phyloP scores from a whole-genome alignment of 768 basidiomycete genomes.

The Artomyces pyxidatus region DNA sequence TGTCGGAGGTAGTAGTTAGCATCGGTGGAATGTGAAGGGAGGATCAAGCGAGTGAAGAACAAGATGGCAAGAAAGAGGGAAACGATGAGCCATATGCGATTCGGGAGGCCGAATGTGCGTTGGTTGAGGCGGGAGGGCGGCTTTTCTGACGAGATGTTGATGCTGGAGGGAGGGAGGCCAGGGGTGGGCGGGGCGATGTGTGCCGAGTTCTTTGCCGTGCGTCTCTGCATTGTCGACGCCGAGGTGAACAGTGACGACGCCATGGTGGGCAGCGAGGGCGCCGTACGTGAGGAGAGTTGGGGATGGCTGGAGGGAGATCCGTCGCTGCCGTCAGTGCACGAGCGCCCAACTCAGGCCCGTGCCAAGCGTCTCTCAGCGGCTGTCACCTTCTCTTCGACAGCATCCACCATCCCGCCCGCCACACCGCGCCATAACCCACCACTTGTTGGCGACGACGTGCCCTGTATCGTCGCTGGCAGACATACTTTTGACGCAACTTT shows the following conservation, averaged over 20 bases:
- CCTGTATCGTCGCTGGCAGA: no score
- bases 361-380: no score
- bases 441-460: no score
- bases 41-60: conserved; percentile 47
- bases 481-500: no score
- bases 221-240: conserved; percentile 46
- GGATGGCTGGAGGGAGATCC: conserved; percentile 1
- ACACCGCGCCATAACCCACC: no score
- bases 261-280: conserved; percentile 4
- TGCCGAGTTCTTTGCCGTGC: conserved; percentile 43
- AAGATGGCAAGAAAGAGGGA: conserved; percentile 46
- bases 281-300: conserved; percentile 6
- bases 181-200: conserved; percentile 45
- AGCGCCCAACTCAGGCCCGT: no score
- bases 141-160: conserved; percentile 39
- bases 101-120: conserved; percentile 54
- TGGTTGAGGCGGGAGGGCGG: conserved; percentile 41
- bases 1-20: conserved; percentile 19
- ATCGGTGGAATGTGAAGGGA: conserved; percentile 27
- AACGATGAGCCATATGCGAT: conserved; percentile 61
- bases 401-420: no score
- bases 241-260: conserved; percentile 4
- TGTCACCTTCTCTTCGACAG: no score
- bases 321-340: neutral
- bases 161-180: conserved; percentile 28